These are phyloP conservation scores for Bodo saltans DNA, from an alignment of 78 protist genomes.

Conservation along the genomic window DNA sequence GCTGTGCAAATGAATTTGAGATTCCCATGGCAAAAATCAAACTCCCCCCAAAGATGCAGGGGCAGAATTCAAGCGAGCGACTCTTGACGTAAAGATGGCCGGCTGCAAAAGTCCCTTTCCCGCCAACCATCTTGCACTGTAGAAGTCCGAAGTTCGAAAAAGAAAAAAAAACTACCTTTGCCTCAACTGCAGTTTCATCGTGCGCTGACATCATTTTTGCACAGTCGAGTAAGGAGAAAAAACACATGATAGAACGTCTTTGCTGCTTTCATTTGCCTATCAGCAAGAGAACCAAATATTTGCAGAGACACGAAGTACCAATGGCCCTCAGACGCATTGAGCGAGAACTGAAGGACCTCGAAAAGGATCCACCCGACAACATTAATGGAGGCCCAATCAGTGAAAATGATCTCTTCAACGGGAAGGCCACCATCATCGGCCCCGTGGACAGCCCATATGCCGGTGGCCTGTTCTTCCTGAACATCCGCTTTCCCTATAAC, in stretches of 20 bases:
- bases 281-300: too few relatives aligned
- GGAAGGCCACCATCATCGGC: slow-evolving; percentile 68
- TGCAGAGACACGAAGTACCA: background rate
- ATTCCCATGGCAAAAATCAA: slow-evolving; percentile 7
- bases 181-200: too few relatives aligned
- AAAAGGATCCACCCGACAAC: slow-evolving; percentile 82
- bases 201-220: too few relatives aligned
- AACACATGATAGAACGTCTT: too few relatives aligned
- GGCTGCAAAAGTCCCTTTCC: too few relatives aligned
- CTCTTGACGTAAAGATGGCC: background rate
- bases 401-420: slow-evolving; percentile 44
- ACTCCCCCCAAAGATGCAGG: slow-evolving; percentile 14
- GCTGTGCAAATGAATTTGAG: slow-evolving; percentile 1
- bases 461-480: slow-evolving; percentile 65
- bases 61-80: background rate
- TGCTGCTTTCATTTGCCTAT: too few relatives aligned
- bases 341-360: slow-evolving; percentile 80
- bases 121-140: too few relatives aligned
- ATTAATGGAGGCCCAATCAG: slow-evolving; percentile 75
- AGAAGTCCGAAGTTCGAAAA: too few relatives aligned
- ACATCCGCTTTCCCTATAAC: slow-evolving; percentile 64
- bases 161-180: too few relatives aligned
- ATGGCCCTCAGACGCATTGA: slow-evolving; percentile 29
- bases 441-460: slow-evolving; percentile 44
- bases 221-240: too few relatives aligned